Conservation (phyloP, 164 flowering plant genomes). For the Chloranthus sessilifolius region DNA sequence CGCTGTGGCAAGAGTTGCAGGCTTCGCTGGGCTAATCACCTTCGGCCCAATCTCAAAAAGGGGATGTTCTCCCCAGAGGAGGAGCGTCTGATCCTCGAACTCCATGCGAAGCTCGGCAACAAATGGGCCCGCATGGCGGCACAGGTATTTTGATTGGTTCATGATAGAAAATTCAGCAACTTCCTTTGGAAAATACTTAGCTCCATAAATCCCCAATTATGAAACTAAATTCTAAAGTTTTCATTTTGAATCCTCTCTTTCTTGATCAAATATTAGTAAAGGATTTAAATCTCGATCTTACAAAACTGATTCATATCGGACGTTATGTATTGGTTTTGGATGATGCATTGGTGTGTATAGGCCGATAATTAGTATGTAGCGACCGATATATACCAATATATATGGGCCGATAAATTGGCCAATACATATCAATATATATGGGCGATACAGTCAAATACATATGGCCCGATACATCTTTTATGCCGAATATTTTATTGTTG, state of each 20-base stretch:
- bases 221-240: background rate
- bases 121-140: constrained; percentile 82
- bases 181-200: background rate
- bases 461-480: background rate
- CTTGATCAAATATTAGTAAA: background rate
- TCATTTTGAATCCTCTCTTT: background rate
- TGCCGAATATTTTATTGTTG: background rate
- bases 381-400: too few relatives aligned
- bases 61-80: constrained; percentile 50
- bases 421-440: too few relatives aligned
- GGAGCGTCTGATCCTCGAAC: constrained; percentile 42
- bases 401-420: too few relatives aligned
- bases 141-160: constrained; percentile 48
- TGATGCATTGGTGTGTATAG: too few relatives aligned
- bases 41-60: constrained; percentile 58
- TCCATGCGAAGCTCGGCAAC: constrained; percentile 59
- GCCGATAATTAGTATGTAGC: too few relatives aligned
- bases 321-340: too few relatives aligned
- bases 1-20: constrained; percentile 39
- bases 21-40: constrained; percentile 63
- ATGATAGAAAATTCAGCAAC: background rate
- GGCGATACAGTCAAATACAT: background rate
- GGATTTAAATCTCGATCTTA: background rate
- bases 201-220: background rate
- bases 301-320: background rate